These are phyloP conservation scores for Dioszegia crocea DNA, from an alignment of 768 basidiomycete genomes.

Conservation along the genomic window DNA sequence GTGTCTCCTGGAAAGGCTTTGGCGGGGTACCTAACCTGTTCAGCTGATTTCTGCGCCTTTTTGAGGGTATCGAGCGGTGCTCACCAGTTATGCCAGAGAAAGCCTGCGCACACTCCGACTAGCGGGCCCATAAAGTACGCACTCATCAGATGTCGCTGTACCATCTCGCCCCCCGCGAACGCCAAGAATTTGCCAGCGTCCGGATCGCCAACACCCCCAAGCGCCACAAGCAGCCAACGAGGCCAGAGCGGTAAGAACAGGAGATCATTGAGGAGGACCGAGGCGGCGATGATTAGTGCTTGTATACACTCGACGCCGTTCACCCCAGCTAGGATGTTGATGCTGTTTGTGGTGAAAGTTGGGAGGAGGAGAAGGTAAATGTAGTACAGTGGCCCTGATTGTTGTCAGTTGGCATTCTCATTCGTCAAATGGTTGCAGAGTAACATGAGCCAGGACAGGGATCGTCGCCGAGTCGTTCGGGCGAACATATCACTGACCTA, in stretches of 20 bases:
- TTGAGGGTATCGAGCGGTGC: conserved; percentile 32
- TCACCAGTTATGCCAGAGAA: conserved; percentile 94
- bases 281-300: conserved; percentile 83
- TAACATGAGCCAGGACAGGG: too few species aligned
- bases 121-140: conserved; percentile 96
- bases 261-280: conserved; percentile 85
- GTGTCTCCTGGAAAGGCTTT: conserved; percentile 94
- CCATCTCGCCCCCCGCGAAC: conserved; percentile 60
- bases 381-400: conserved; percentile 84
- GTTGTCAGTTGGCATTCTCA: neutral
- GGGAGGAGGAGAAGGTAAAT: conserved; percentile 93
- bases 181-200: conserved; percentile 39
- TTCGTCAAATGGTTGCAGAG: too few species aligned
- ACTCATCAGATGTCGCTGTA: conserved; percentile 90
- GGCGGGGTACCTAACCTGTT: conserved; percentile 79
- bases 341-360: conserved; percentile 94
- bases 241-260: conserved; percentile 74
- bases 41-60: neutral
- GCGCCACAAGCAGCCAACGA: conserved; percentile 13
- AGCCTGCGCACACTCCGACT: conserved; percentile 80
- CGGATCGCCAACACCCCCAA: conserved; percentile 27
- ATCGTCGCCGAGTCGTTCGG: too few species aligned
- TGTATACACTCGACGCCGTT: conserved; percentile 95
- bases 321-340: conserved; percentile 97
- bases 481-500: conserved; percentile 63